phyloP scores from a whole-genome alignment of 2,329 filamentous ascomycete species.

The Exophiala oligosperma region DNA sequence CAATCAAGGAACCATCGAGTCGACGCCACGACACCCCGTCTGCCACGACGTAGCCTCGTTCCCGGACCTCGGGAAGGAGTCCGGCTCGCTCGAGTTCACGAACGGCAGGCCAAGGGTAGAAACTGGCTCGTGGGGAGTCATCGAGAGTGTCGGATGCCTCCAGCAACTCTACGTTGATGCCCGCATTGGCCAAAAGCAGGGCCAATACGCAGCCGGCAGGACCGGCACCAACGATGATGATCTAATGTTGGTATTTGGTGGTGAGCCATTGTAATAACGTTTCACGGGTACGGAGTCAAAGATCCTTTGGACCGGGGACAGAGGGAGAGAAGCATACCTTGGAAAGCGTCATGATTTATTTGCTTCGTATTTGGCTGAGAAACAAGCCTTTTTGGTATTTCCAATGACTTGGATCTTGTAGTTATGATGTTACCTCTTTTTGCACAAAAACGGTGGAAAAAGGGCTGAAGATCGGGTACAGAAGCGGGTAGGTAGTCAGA shows the following conservation, averaged over 20 bases:
- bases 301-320: too few species aligned
- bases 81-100: constrained; percentile 60
- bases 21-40: constrained; percentile 46
- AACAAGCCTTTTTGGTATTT: too few species aligned
- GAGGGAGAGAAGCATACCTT: too few species aligned
- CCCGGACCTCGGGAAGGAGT: constrained; percentile 54
- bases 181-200: constrained; percentile 33
- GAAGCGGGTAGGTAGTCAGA: too few species aligned
- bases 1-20: constrained; percentile 36
- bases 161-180: constrained; percentile 39
- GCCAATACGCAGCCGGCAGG: constrained; percentile 34
- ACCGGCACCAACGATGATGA: constrained; percentile 33
- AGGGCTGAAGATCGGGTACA: too few species aligned
- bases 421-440: too few species aligned
- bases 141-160: constrained; percentile 57
- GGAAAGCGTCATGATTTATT: too few species aligned
- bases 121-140: constrained; percentile 61
- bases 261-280: background rate
- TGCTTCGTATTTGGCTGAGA: too few species aligned
- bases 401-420: too few species aligned
- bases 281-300: too few species aligned
- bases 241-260: background rate
- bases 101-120: constrained; percentile 60
- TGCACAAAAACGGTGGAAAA: too few species aligned
- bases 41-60: constrained; percentile 42